A percentile compares a stretch with the other conserved stretches of the same genome.
Evolutionary conservation across 1,139 yeast genomes (phyloP).

Genomic region (Pichia norvegensis): DNA sequence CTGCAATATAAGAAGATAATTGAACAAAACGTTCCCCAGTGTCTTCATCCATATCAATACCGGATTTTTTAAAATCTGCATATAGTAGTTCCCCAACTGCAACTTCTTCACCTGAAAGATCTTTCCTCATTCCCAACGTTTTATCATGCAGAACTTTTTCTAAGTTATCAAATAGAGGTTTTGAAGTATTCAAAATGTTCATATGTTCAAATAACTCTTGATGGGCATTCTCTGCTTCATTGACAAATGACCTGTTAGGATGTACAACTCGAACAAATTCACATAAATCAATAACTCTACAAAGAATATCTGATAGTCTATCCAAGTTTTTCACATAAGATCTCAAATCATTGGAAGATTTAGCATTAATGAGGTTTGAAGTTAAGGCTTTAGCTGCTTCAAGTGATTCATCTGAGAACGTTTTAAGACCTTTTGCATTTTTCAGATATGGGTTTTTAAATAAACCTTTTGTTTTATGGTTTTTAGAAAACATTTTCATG

Average conservation of each 20-base stretch:
- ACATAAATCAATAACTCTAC: conserved; percentile 90
- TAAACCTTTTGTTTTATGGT: conserved; percentile 47
- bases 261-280: conserved; percentile 88
- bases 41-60: conserved; percentile 67
- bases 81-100: conserved; percentile 74
- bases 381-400: conserved; percentile 57
- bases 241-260: conserved; percentile 62
- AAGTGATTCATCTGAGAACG: conserved; percentile 60
- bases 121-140: conserved; percentile 32
- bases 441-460: conserved; percentile 64
- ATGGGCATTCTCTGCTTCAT: conserved; percentile 83
- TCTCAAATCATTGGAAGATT: conserved; percentile 38
- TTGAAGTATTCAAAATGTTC: conserved; percentile 86
- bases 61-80: conserved; percentile 85
- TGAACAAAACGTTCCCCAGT: conserved; percentile 66
- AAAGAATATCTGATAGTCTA: conserved; percentile 76
- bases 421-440: conserved; percentile 61
- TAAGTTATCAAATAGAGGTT: conserved; percentile 57
- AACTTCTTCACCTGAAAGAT: conserved; percentile 61
- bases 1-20: conserved; percentile 73
- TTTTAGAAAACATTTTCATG: background rate
- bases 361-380: conserved; percentile 42
- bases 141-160: conserved; percentile 40
- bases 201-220: conserved; percentile 87
- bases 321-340: conserved; percentile 64